phyloP scores from a whole-genome alignment of 208 protist species.

The Leishmania mexicana region DNA sequence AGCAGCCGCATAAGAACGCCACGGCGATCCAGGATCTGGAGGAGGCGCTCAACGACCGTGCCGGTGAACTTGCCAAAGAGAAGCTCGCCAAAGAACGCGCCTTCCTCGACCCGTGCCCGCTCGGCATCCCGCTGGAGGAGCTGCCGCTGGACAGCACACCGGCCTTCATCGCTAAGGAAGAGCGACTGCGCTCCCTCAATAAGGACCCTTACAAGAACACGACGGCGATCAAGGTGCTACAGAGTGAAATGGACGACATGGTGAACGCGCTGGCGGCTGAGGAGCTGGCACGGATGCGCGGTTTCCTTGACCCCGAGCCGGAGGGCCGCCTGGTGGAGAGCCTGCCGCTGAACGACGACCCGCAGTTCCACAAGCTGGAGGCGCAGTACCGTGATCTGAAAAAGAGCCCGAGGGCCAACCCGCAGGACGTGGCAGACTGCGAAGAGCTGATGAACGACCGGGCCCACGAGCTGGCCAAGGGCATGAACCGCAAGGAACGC shows the following conservation, averaged over 20 bases:
- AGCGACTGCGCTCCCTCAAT: slow-evolving; percentile 53
- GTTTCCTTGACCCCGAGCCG: slow-evolving; percentile 72
- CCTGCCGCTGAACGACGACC: slow-evolving; percentile 63
- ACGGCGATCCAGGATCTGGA: slow-evolving; percentile 63
- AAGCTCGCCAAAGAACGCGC: slow-evolving; percentile 56
- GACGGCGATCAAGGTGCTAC: slow-evolving; percentile 38
- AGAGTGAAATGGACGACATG: slow-evolving; percentile 62
- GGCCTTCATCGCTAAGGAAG: slow-evolving; percentile 59
- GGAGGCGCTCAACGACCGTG: slow-evolving; percentile 73
- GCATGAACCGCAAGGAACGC: slow-evolving; percentile 68
- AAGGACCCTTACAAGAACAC: slow-evolving; percentile 58
- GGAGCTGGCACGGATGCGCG: slow-evolving; percentile 58
- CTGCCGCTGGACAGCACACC: slow-evolving; percentile 65
- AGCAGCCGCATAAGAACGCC: slow-evolving; percentile 49
- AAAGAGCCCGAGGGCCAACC: slow-evolving; percentile 54
- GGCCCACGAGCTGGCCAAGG: slow-evolving; percentile 69
- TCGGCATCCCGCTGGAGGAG: slow-evolving; percentile 66
- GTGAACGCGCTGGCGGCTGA: slow-evolving; percentile 54
- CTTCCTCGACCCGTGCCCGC: slow-evolving; percentile 61
- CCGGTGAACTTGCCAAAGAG: slow-evolving; percentile 60
- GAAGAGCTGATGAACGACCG: slow-evolving; percentile 83
- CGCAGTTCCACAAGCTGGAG: slow-evolving; percentile 59
- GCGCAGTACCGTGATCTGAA: slow-evolving; percentile 62
- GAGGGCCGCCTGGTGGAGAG: slow-evolving; percentile 67
- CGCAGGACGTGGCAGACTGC: slow-evolving; percentile 58